phyloP scores from a whole-genome alignment of 2,329 filamentous ascomycete genomes.

The Verticillium dahliae region DNA sequence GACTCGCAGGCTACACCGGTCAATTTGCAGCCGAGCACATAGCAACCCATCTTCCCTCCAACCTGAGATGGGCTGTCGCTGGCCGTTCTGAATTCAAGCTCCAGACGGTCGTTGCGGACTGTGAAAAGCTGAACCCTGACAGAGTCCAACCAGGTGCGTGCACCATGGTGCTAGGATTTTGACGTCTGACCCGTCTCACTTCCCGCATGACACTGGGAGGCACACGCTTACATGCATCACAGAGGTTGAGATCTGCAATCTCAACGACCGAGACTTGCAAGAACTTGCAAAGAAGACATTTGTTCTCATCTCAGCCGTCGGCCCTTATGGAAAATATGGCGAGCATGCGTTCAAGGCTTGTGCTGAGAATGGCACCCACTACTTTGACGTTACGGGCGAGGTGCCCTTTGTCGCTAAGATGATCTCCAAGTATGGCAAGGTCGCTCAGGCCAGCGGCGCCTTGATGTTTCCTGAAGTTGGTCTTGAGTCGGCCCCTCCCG shows the following conservation, averaged over 20 bases:
- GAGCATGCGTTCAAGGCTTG: constrained; percentile 56
- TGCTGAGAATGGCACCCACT: constrained; percentile 56
- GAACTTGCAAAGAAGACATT: constrained; percentile 49
- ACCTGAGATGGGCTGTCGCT: constrained; percentile 81
- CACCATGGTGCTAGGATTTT: not conserved
- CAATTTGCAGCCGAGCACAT: constrained; percentile 72
- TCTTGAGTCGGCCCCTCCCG: constrained; percentile 56
- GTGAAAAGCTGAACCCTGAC: constrained; percentile 62
- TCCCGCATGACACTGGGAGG: not conserved
- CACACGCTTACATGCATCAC: constrained; percentile 2
- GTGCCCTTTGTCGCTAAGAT: constrained; percentile 50
- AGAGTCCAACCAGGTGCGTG: constrained; percentile 60
- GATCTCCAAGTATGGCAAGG: constrained; percentile 51
- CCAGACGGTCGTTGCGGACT: constrained; percentile 57
- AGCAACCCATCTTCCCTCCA: constrained; percentile 60
- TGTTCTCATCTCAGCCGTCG: constrained; percentile 51
- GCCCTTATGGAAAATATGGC: constrained; percentile 51
- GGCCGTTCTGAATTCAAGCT: constrained; percentile 77
- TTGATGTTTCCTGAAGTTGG: constrained; percentile 56
- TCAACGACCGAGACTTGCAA: constrained; percentile 38
- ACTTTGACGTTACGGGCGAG: constrained; percentile 58
- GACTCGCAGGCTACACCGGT: constrained; percentile 66
- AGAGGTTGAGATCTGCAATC: constrained; percentile 47
- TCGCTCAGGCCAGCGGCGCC: constrained; percentile 46
- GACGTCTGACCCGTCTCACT: not conserved